phyloP scores from a whole-genome alignment of 345 rosid genomes.

The Aethionema arabicum region DNA sequence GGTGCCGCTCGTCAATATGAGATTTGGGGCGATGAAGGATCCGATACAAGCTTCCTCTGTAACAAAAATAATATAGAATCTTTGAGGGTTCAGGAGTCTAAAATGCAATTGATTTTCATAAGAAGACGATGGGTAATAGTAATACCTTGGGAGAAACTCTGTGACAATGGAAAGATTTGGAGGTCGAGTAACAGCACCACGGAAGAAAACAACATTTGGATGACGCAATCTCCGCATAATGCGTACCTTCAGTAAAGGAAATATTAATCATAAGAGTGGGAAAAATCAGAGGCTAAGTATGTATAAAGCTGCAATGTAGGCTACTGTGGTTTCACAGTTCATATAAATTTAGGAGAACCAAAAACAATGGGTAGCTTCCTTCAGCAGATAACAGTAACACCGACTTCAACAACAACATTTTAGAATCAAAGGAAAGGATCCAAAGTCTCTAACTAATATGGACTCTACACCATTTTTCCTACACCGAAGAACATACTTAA shows the following conservation, averaged over 20 bases:
- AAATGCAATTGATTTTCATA: conserved; percentile 13
- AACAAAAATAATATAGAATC: conserved; percentile 24
- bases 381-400: conserved; percentile 8
- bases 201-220: conserved; percentile 96
- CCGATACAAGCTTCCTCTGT: conserved; percentile 93
- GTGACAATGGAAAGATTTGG: conserved; percentile 95
- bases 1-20: conserved; percentile 85
- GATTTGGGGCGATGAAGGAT: conserved; percentile 92
- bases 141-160: conserved; percentile 95
- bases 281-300: conserved; percentile 10
- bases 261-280: neutral
- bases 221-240: conserved; percentile 98
- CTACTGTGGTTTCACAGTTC: conserved; percentile 7
- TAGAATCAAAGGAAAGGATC: neutral
- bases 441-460: conserved; percentile 3
- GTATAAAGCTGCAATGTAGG: conserved; percentile 11
- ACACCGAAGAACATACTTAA: neutral
- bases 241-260: conserved; percentile 57
- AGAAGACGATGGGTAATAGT: conserved; percentile 11
- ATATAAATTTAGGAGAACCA: neutral
- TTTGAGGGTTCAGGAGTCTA: conserved; percentile 20
- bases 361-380: conserved; percentile 15
- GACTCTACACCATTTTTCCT: conserved; percentile 6
- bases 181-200: conserved; percentile 99
- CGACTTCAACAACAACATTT: neutral